phyloP scores from a whole-genome alignment of 2,329 filamentous ascomycete species.

The Ophiobolus disseminans region DNA sequence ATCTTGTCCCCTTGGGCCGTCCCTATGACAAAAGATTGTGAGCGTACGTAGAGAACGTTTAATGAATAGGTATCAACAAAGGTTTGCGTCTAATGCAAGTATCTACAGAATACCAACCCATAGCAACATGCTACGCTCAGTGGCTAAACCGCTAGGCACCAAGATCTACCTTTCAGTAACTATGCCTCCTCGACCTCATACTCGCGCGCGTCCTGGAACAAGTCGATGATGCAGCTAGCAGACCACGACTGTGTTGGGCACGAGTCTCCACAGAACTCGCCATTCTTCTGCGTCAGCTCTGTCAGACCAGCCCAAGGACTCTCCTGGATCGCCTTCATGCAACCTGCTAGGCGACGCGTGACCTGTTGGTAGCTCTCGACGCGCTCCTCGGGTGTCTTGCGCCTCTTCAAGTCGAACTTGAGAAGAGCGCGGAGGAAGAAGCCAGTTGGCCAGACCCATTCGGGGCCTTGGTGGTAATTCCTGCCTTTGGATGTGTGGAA shows the following conservation, averaged over 20 bases:
- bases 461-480: conserved; percentile 97
- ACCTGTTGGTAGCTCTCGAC: conserved; percentile 95
- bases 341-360: conserved; percentile 79
- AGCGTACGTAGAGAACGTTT: too few species aligned
- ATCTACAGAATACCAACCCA: too few species aligned
- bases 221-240: conserved; percentile 88
- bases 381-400: conserved; percentile 70
- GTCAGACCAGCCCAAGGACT: conserved; percentile 89
- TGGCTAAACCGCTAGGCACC: background rate
- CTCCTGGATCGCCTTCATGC: conserved; percentile 81
- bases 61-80: too few species aligned
- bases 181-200: conserved; percentile 33
- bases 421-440: conserved; percentile 93
- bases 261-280: conserved; percentile 85
- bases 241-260: conserved; percentile 98
- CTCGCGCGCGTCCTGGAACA: conserved; percentile 84
- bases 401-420: conserved; percentile 82
- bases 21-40: too few species aligned
- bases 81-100: too few species aligned
- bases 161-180: background rate
- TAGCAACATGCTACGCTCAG: too few species aligned
- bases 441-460: conserved; percentile 97
- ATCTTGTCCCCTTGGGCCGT: too few species aligned
- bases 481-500: conserved; percentile 92
- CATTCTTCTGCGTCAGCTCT: conserved; percentile 91